Percentiles rank a stretch among this genome's conserved stretches.
These are phyloP conservation scores for Solanum infundibuliforme DNA, from an alignment of 257 asterid species.

Conservation along the genomic window DNA sequence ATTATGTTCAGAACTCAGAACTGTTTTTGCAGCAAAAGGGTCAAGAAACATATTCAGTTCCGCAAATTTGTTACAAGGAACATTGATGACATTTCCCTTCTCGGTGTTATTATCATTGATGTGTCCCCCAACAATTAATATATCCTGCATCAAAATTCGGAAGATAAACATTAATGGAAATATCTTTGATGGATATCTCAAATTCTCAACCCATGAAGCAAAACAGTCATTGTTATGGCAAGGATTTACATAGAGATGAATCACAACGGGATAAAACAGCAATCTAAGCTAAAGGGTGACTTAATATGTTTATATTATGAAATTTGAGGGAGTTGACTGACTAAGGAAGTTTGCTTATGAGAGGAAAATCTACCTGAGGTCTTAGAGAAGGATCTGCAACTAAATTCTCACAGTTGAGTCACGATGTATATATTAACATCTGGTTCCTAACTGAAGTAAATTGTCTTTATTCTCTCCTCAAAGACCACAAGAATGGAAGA, in stretches of 20 bases:
- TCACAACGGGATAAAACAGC: neutral
- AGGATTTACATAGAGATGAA: neutral
- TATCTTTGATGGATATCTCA: neutral
- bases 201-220: neutral
- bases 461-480: neutral
- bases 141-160: conserved; percentile 38
- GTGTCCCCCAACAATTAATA: conserved; percentile 72
- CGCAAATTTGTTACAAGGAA: conserved; percentile 46
- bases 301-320: neutral
- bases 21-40: conserved; percentile 63
- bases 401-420: neutral
- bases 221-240: neutral
- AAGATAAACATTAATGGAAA: neutral
- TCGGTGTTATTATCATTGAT: conserved; percentile 13
- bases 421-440: neutral
- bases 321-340: neutral
- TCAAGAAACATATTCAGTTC: conserved; percentile 81
- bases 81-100: conserved; percentile 56
- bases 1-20: conserved; percentile 31
- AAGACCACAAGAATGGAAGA: neutral
- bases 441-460: neutral
- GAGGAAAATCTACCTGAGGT: neutral
- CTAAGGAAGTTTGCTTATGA: neutral
- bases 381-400: neutral
- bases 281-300: neutral